phyloP scores from a whole-genome alignment of 306 rosid genomes.

The Boehmeria nivea region DNA sequence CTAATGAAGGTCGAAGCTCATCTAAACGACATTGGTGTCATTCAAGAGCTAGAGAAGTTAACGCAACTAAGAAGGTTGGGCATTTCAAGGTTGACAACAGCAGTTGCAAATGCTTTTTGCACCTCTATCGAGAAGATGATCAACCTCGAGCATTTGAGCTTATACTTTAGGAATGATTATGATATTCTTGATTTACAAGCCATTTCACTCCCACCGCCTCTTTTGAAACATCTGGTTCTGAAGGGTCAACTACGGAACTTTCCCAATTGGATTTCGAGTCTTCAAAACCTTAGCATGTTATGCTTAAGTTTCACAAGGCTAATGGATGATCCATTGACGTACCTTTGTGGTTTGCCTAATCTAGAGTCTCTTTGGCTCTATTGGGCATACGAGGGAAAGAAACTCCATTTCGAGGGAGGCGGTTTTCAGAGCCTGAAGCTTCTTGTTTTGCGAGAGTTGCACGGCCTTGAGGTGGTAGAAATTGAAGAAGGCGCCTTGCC shows the following conservation, averaged over 20 bases:
- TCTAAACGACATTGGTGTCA: background rate
- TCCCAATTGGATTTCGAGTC: constrained; percentile 24
- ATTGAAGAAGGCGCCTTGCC: constrained; percentile 22
- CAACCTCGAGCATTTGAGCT: constrained; percentile 12
- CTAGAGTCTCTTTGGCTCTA: constrained; percentile 1
- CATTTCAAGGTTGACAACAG: background rate
- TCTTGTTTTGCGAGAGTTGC: background rate
- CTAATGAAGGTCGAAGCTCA: background rate
- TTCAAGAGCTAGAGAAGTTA: background rate
- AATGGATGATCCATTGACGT: constrained; percentile 13
- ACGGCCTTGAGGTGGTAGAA: constrained; percentile 4
- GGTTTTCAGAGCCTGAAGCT: constrained; percentile 22
- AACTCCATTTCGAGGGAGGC: constrained; percentile 18
- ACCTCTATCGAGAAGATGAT: constrained; percentile 14
- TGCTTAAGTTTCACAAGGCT: constrained; percentile 15
- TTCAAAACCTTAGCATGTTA: constrained; percentile 14
- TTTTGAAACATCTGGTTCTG: background rate
- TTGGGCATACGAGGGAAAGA: constrained; percentile 19
- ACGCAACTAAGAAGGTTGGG: background rate
- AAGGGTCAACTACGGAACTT: constrained; percentile 3
- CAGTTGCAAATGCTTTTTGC: constrained; percentile 5
- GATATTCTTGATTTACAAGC: constrained; percentile 21
- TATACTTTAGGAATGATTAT: background rate
- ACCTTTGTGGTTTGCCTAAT: constrained; percentile 11
- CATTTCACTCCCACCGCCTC: background rate